These are phyloP conservation scores for Ruellia speciosa DNA, from an alignment of 305 asterid species.

Conservation along the genomic window DNA sequence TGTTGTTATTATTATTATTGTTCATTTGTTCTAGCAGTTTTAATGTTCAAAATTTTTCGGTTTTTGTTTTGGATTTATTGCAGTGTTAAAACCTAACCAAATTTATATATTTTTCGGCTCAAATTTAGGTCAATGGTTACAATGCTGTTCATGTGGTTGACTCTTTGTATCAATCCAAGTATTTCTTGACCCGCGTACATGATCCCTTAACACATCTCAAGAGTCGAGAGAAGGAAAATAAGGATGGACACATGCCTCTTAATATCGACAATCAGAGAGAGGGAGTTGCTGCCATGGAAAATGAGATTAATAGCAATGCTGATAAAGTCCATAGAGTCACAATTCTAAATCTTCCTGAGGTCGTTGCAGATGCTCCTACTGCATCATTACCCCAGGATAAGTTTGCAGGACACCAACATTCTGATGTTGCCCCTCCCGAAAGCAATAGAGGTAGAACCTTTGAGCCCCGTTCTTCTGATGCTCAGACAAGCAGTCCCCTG, in stretches of 20 bases:
- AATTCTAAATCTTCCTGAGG: constrained; percentile 67
- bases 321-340: constrained; percentile 66
- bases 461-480: constrained; percentile 28
- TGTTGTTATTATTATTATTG: too few relatives aligned
- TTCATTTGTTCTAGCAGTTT: too few relatives aligned
- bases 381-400: constrained; percentile 28
- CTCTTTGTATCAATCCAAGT: constrained; percentile 70
- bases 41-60: too few relatives aligned
- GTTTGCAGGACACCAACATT: constrained; percentile 23
- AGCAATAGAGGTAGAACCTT: constrained; percentile 26
- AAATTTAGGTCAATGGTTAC: constrained; percentile 66
- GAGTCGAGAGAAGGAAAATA: constrained; percentile 26
- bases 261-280: constrained; percentile 23
- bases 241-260: constrained; percentile 22
- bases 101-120: constrained; percentile 18
- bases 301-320: constrained; percentile 26
- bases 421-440: constrained; percentile 30
- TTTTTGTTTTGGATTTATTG: too few relatives aligned
- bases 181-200: constrained; percentile 53
- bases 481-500: constrained; percentile 44
- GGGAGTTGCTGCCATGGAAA: constrained; percentile 21
- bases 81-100: constrained; percentile 3
- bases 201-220: constrained; percentile 26
- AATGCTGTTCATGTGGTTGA: constrained; percentile 70
- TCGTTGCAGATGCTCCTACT: constrained; percentile 32